Conservation (phyloP, 1,284 basidiomycete genomes). For the Coriolopsis trogii region DNA sequence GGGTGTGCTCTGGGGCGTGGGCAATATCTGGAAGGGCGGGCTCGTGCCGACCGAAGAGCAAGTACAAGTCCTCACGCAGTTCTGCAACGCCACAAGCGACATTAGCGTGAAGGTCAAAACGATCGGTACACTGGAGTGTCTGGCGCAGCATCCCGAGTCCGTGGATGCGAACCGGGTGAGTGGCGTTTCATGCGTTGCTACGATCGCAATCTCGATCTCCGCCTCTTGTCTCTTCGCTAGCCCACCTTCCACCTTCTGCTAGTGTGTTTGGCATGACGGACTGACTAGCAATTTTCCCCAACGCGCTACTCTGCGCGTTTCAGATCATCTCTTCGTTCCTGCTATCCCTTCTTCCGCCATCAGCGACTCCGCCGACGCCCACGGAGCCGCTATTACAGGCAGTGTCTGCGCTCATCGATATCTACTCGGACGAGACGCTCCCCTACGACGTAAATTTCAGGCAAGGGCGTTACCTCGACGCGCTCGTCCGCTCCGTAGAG, state of each 20-base stretch:
- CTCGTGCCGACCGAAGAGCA: slow-evolving; percentile 62
- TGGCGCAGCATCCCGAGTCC: slow-evolving; percentile 71
- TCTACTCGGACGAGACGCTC: slow-evolving; percentile 89
- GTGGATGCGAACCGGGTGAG: slow-evolving; percentile 73
- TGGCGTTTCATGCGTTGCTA: not conserved
- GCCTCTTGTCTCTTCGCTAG: not conserved
- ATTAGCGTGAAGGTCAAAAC: slow-evolving; percentile 69
- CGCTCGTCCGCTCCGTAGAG: slow-evolving; percentile 45
- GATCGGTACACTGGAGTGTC: slow-evolving; percentile 80
- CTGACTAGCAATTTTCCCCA: slow-evolving; percentile 13
- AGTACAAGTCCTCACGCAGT: slow-evolving; percentile 65
- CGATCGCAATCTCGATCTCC: slow-evolving; percentile 2
- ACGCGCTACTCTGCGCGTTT: slow-evolving; percentile 9
- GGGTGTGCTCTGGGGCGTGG: slow-evolving; percentile 82
- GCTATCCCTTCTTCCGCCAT: slow-evolving; percentile 55
- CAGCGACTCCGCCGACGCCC: slow-evolving; percentile 44
- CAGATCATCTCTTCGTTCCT: slow-evolving; percentile 74
- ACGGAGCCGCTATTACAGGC: slow-evolving; percentile 83
- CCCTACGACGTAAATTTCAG: slow-evolving; percentile 86
- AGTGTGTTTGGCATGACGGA: not conserved
- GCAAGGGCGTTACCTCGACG: slow-evolving; percentile 42
- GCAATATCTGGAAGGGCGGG: slow-evolving; percentile 64
- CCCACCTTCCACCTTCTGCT: not conserved
- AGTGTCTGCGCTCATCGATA: slow-evolving; percentile 88
- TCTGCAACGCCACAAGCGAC: slow-evolving; percentile 60